Percentiles rank a stretch among this genome's conserved stretches.
These are phyloP conservation scores for Pseudomonodictys pantanalensis DNA, from an alignment of 495 filamentous ascomycete genomes.

Conservation along the genomic window DNA sequence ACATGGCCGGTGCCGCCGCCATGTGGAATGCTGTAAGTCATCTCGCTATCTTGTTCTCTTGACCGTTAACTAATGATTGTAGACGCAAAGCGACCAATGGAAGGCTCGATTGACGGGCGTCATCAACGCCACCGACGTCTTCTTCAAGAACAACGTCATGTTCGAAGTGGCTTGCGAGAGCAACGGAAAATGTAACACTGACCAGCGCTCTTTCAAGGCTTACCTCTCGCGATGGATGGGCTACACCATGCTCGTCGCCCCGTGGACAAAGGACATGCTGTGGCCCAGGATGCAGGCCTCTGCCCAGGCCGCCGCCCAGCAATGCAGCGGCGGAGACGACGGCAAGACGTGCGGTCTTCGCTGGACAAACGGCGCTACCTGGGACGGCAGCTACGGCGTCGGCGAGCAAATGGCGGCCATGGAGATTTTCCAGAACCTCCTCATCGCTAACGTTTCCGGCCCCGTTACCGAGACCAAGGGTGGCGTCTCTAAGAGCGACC, in stretches of 20 bases:
- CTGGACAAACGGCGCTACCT: constrained; percentile 48
- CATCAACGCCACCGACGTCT: constrained; percentile 51
- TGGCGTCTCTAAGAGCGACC: constrained; percentile 40
- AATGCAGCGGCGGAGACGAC: constrained; percentile 55
- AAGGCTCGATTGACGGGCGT: constrained; percentile 55
- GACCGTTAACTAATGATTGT: constrained; percentile 19
- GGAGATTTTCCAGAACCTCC: constrained; percentile 54
- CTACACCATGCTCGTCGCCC: constrained; percentile 62
- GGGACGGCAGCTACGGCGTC: constrained; percentile 50
- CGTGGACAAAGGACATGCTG: constrained; percentile 56
- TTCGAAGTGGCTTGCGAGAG: constrained; percentile 70
- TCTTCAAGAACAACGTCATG: constrained; percentile 61
- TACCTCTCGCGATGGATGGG: constrained; percentile 71
- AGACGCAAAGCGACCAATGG: constrained; percentile 54
- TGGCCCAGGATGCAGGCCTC: constrained; percentile 55
- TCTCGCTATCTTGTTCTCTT: not conserved
- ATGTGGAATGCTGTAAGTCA: constrained; percentile 70
- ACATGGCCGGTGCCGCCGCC: constrained; percentile 67
- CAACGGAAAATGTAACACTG: constrained; percentile 61
- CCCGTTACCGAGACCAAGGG: constrained; percentile 40
- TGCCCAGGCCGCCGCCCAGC: constrained; percentile 58
- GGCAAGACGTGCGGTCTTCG: constrained; percentile 52
- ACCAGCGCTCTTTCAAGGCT: constrained; percentile 73
- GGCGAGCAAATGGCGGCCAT: constrained; percentile 61
- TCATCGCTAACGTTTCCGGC: constrained; percentile 47